Evolutionary conservation across 225 moss, liverwort and hornwort genomes (phyloP).

Genomic region (Thuidium tamariscinum): DNA sequence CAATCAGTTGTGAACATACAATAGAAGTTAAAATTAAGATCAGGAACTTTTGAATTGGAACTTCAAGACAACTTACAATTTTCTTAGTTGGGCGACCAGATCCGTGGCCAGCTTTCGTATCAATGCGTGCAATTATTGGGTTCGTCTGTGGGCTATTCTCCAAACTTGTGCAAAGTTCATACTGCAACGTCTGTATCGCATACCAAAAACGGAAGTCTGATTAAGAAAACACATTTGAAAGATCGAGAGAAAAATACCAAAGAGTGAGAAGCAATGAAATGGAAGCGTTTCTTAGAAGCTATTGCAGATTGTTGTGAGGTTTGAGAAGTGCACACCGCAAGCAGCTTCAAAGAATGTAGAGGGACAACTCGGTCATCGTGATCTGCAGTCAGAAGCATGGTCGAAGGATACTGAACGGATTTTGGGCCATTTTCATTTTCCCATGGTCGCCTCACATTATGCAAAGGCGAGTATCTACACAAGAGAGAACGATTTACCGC

Average conservation of each 20-base stretch:
- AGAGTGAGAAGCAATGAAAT: neutral
- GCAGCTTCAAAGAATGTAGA: constrained; percentile 61
- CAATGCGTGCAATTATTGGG: constrained; percentile 43
- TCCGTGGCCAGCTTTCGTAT: constrained; percentile 43
- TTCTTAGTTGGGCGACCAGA: constrained; percentile 48
- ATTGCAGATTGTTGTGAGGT: neutral
- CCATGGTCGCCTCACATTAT: constrained; percentile 82
- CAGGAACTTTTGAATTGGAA: neutral
- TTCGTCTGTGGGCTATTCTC: constrained; percentile 32
- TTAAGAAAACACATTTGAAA: neutral
- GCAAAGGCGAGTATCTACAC: constrained; percentile 73
- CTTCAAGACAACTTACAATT: constrained; percentile 21
- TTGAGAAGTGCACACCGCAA: constrained; percentile 11
- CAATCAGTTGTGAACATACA: neutral
- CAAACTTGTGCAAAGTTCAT: constrained; percentile 39
- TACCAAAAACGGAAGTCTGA: neutral
- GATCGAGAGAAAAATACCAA: too few species aligned
- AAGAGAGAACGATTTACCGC: neutral
- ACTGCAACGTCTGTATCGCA: constrained; percentile 26
- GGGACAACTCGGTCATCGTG: constrained; percentile 94
- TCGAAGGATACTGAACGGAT: constrained; percentile 43
- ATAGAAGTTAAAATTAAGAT: neutral
- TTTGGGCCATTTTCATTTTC: constrained; percentile 30
- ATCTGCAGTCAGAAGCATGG: constrained; percentile 76
- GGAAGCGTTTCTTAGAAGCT: neutral